Base-by-base conservation (phyloP, 2,329 filamentous ascomycete genomes). In the Ceratocystis cubensis region DNA sequence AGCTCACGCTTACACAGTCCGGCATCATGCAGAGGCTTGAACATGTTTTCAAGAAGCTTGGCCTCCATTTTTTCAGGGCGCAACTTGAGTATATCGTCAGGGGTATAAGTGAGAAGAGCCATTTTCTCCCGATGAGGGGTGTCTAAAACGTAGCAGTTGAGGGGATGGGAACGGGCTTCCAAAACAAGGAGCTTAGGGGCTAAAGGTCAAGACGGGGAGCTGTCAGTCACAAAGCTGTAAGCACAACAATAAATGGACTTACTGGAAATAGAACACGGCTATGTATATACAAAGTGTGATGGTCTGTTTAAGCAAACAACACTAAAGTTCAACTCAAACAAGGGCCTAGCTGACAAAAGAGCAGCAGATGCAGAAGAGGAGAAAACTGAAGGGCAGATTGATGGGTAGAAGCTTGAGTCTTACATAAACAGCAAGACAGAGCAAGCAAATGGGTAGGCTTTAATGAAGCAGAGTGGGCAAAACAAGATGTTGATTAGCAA, bases 1-100 rank as follows among this genome's bases (percentile, higher is more conserved):
- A 20, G 56, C 8, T 25, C 13, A 6, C 61, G 68, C 68, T 65
- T 69, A 69, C 68, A 48, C 20, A 68, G 48, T 7, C 68, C 68
- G 25, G 64, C 64, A 28, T 68, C 65, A n/a, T 68, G 64, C 30
- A 66, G 66, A 25, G 65, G 66, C 46, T 66, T 68, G 41, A 68
- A 64, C 64, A 68, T 63, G 48, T 68, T 65, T 17, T 62, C 66
- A 15, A 68, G 57, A 65, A 64, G 46, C 37, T 64, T 64, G 10
- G 59, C 37, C 50, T 64, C 64, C 33, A 61, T 41, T n/a, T 62
- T 65, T 5, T 48, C 59, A 45, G 68, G 62, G 8, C 66, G 65
- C 13, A 69, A 63, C 46, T 65, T 63, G 46, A 69, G 50, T 30
- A 69, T 65, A 46, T 69, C 68, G 25, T 67, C 65, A 30, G 48